Base-by-base conservation (phyloP, 371 early-diverging fungal species). In the Lichtheimia ramosa region DNA sequence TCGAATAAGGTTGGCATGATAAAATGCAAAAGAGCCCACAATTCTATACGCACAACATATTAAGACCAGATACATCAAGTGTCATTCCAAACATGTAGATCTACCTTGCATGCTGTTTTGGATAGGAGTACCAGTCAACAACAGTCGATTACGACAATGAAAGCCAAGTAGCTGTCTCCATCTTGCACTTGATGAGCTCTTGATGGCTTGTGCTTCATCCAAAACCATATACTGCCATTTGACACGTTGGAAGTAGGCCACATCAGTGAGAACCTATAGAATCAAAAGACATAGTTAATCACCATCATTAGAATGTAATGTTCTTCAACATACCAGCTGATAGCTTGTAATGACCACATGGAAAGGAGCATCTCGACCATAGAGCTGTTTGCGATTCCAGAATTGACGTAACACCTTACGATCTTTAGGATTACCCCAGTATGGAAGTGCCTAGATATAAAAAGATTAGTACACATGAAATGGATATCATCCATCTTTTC, bases 201-300 rank as follows among this genome's bases (percentile, higher is more conserved):
- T 99, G 70, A 98, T 97, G 10, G 98, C 97, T 68, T 98, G 98
- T 3, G 98, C 98, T 77, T 98, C 99, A 77, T 99, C 99, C 24
- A 98, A 78, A 51, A 99, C 88, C 97, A 98, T 95, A 70, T 97
- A 99, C 79, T 97, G 94, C 97, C 97, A 99, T 71, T 93, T 94
- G 61, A 95, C 87, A 25, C 92, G 86, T 64, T 87, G 88, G 56
- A 99, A 88, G 62, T 94, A 90, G 50, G 85, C 83, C 43, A 92
- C 89, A 66, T 98, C 99, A 23, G 89, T 81, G 14, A 96, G 87
- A 5, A 93, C 73, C 70, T 78, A 21, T 18, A 18, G 27, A 7
- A 27, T 10, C 51, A 55, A 27, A 53, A 6, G 27, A n/a, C 21
- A 25, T 21, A 6, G 12, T 24, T 10, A 40, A 5, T 3, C 3